Evolutionary conservation across 257 asterid genomes (phyloP).

Genomic region (Jacaranda copaia): DNA sequence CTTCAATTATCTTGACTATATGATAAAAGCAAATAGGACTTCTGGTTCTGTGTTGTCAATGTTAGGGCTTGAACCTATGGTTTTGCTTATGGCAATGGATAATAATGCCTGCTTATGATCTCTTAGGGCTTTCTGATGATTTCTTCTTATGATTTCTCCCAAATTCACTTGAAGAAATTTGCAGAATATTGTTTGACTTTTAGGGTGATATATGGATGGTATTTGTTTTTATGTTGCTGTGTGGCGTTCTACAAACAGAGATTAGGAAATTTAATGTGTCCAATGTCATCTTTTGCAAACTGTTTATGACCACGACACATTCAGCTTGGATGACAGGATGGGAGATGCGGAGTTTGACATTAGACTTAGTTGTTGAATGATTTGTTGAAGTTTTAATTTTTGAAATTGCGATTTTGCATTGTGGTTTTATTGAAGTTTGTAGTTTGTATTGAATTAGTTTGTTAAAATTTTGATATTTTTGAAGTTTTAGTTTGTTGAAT

Average conservation of each 20-base stretch:
- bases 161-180: too few species aligned
- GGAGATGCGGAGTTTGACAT: constrained; percentile 73
- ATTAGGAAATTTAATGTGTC: background rate
- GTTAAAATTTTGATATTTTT: too few species aligned
- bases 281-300: constrained; percentile 43
- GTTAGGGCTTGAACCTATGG: background rate
- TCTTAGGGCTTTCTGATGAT: background rate
- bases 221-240: too few species aligned
- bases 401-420: too few species aligned
- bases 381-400: too few species aligned
- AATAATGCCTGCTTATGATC: background rate
- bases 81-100: background rate
- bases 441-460: too few species aligned
- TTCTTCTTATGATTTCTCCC: too few species aligned
- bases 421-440: too few species aligned
- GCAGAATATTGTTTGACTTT: background rate
- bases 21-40: background rate
- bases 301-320: constrained; percentile 74
- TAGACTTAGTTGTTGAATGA: too few species aligned
- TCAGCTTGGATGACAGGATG: constrained; percentile 72
- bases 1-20: background rate
- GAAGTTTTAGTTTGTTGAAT: too few species aligned
- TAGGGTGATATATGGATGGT: too few species aligned
- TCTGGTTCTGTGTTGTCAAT: background rate
- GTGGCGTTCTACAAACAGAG: background rate